Percentiles rank a stretch among this genome's conserved stretches.
phyloP scores from a whole-genome alignment of 768 basidiomycete species.

The Xerocomus brunneocitrinus region DNA sequence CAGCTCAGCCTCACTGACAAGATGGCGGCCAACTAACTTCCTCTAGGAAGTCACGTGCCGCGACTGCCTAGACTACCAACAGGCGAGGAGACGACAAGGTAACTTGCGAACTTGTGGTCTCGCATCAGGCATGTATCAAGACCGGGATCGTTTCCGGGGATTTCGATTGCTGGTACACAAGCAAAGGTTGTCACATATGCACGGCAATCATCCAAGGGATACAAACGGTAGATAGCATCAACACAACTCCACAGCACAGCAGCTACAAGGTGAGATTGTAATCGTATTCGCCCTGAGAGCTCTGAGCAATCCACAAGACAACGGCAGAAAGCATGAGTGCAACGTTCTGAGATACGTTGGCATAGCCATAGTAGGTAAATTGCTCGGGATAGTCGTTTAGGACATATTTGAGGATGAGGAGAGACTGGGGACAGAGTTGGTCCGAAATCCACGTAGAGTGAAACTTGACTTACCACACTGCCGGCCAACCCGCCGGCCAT shows the following conservation, averaged over 20 bases:
- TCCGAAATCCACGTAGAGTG: neutral
- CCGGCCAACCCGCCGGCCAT: slow-evolving; percentile 99
- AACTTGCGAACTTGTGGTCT: neutral
- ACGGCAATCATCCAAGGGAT: neutral
- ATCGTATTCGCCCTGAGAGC: slow-evolving; percentile 81
- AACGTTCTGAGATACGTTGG: slow-evolving; percentile 92
- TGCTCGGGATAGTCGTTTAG: slow-evolving; percentile 66
- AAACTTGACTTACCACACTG: slow-evolving; percentile 70
- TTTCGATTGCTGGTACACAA: neutral
- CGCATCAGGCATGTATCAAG: neutral
- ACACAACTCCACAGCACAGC: neutral
- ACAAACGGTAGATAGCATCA: slow-evolving; percentile 12
- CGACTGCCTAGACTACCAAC: too few relatives aligned
- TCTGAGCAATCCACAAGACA: slow-evolving; percentile 91
- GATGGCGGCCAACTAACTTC: too few relatives aligned
- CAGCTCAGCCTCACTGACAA: too few relatives aligned
- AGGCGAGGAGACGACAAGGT: neutral
- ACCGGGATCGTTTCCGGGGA: neutral
- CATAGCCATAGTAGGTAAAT: slow-evolving; percentile 88
- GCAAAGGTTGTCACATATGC: neutral
- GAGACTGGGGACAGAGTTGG: slow-evolving; percentile 48
- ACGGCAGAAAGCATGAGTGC: slow-evolving; percentile 80
- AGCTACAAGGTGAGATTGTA: slow-evolving; percentile 75
- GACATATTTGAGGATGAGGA: slow-evolving; percentile 88
- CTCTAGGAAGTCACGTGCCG: too few relatives aligned